Base-by-base conservation (phyloP, 768 basidiomycete genomes). In the Boletus sp. region DNA sequence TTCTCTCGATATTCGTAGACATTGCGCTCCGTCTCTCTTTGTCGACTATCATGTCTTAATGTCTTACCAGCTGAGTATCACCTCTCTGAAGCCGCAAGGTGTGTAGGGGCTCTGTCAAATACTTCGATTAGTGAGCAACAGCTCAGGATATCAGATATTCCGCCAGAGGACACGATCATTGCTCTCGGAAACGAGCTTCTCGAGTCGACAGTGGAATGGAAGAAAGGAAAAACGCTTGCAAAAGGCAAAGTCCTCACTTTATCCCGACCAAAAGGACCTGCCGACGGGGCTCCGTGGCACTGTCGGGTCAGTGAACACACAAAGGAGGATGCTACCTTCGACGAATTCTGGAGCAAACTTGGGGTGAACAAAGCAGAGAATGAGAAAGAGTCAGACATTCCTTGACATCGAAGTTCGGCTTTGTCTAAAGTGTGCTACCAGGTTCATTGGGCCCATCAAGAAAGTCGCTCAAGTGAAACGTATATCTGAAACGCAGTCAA, bases 261-360 rank as follows among this genome's bases (percentile, higher is more conserved):
- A 54, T 77, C 71, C 29, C 79, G 76, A 14, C 67, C 80, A 37
- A 89, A 86, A 63, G 75, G 73, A 4, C 70, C 78, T 12, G 77
- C 69, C 7, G 85, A 86, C 57, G 82, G 78, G 28, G 83, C 85
- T 36, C 70, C 78, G 3, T 92, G 89, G 89, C 80, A 88, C 63
- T 82, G 81, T 67, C 81, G 89, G 24, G 68, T 84, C 56, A 89
- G 88, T 65, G 79, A 81, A 64, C 90, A 92, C 70, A 68, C 78
- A 12, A 65, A 77, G 6, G 76, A 82, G n/a, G 87, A 91, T 52
- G 84, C 79, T 9, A 84, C 85, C 1, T 91, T 92, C 67, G 85
- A 89, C 60, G 80, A 84, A 61, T 74, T 91, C 62, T 91, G 90
- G 90, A 77, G 75, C 39, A 85, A 82, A 62, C 70, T 91, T 14